Evolutionary conservation across 1,284 basidiomycete genomes (phyloP).

Genomic region (Irpex rosettiformis): DNA sequence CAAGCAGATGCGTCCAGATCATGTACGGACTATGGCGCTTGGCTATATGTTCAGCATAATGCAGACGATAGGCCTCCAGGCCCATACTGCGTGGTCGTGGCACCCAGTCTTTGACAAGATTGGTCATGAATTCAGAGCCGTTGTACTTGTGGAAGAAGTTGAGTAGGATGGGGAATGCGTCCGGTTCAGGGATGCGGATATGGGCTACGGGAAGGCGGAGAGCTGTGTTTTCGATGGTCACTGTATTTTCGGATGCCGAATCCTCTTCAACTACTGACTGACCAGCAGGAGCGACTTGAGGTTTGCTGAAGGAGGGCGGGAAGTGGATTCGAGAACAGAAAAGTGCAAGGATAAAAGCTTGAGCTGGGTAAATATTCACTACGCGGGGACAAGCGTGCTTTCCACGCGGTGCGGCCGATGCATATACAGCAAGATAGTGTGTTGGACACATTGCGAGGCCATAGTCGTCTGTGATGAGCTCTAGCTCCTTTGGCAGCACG

Average conservation of each 20-base stretch:
- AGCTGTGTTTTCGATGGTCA: not conserved
- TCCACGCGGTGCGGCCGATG: not conserved
- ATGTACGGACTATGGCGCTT: not conserved
- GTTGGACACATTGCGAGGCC: not conserved
- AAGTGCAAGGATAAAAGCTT: not conserved
- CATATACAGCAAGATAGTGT: not conserved
- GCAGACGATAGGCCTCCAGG: not conserved
- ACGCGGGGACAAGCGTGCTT: not conserved
- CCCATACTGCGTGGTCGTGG: not conserved
- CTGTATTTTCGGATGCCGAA: not conserved
- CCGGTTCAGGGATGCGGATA: not conserved
- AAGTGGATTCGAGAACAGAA: not conserved
- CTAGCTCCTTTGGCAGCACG: not conserved
- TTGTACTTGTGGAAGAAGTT: not conserved
- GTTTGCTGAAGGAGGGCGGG: not conserved
- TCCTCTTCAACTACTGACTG: not conserved
- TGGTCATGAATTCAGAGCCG: not conserved
- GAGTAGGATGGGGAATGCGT: not conserved
- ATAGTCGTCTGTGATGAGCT: not conserved
- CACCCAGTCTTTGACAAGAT: not conserved
- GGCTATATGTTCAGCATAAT: not conserved
- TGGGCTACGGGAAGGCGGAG: not conserved
- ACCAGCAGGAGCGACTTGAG: not conserved
- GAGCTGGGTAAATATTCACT: not conserved
- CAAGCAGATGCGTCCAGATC: not conserved